Conservation (phyloP, 2,329 filamentous ascomycete genomes). For the Xylariaceae sp. region DNA sequence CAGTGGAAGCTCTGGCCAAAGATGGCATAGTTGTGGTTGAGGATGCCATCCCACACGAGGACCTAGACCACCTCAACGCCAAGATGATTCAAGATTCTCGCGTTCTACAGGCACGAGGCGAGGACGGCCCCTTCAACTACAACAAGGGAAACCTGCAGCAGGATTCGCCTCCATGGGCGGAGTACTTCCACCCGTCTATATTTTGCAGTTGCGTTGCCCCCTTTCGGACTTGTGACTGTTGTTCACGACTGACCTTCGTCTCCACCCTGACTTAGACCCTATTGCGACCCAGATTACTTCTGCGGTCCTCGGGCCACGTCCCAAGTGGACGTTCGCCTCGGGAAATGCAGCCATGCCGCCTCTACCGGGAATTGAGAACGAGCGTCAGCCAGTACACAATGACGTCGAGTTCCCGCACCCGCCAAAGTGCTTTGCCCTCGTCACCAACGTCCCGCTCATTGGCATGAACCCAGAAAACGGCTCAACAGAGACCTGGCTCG, state of each 20-base stretch:
- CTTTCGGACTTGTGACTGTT: slow-evolving; percentile 36
- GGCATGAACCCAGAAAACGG: slow-evolving; percentile 59
- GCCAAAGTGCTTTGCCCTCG: slow-evolving; percentile 59
- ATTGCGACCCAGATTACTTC: slow-evolving; percentile 62
- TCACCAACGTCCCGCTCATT: slow-evolving; percentile 61
- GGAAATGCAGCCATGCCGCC: slow-evolving; percentile 64
- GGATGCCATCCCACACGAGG: slow-evolving; percentile 55
- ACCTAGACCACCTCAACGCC: slow-evolving; percentile 61
- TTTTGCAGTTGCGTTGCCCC: slow-evolving; percentile 55
- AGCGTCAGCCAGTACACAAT: slow-evolving; percentile 63
- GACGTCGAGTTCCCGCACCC: slow-evolving; percentile 67
- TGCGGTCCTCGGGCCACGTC: slow-evolving; percentile 59
- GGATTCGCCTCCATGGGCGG: slow-evolving; percentile 59
- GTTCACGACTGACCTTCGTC: neutral
- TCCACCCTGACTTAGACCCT: slow-evolving; percentile 52
- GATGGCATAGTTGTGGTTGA: slow-evolving; percentile 66
- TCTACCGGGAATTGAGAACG: slow-evolving; percentile 46
- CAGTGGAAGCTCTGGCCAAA: slow-evolving; percentile 55
- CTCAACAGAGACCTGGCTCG: slow-evolving; percentile 64
- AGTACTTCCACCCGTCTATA: slow-evolving; percentile 57
- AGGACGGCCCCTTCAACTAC: slow-evolving; percentile 68
- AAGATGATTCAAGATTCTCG: slow-evolving; percentile 67
- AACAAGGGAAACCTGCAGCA: slow-evolving; percentile 69
- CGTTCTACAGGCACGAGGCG: slow-evolving; percentile 55
- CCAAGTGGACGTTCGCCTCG: slow-evolving; percentile 64